Conservation (phyloP, 78 protist species). For the Dictyostelium brefeldianum region DNA sequence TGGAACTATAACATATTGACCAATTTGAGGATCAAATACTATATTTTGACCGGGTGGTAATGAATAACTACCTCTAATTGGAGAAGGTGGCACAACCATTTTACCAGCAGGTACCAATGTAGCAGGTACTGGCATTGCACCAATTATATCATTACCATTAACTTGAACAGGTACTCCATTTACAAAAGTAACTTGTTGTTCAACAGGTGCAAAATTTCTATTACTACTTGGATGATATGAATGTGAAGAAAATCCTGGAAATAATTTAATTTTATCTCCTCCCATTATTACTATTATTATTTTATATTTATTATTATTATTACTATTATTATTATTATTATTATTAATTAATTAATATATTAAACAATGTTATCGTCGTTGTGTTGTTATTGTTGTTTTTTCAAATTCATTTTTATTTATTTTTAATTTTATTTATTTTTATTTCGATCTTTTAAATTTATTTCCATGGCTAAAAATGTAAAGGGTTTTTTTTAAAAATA, state of each 20-base stretch:
- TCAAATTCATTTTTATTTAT: too few relatives aligned
- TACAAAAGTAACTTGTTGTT: conserved; percentile 8
- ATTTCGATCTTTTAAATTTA: too few relatives aligned
- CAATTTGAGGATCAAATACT: not conserved
- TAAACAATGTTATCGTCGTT: not conserved
- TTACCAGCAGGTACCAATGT: not conserved
- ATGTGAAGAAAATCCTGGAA: conserved; percentile 16
- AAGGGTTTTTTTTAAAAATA: too few relatives aligned
- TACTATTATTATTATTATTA: too few relatives aligned
- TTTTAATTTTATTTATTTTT: too few relatives aligned
- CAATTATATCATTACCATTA: not conserved
- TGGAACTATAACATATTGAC: conserved; percentile 28
- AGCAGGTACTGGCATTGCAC: not conserved
- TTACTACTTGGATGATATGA: not conserved
- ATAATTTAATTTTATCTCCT: not conserved
- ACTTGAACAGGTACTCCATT: conserved; percentile 30
- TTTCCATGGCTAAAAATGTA: too few relatives aligned
- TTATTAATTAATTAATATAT: too few relatives aligned
- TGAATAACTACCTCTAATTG: not conserved
- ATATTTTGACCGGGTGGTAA: conserved; percentile 3
- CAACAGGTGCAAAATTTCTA: not conserved
- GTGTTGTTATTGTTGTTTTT: too few relatives aligned
- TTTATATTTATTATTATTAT: too few relatives aligned
- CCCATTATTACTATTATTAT: not conserved
- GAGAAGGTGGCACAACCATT: not conserved